Percentiles rank a stretch among this genome's conserved stretches.
Evolutionary conservation across 2,329 filamentous ascomycete species (phyloP).

Genomic region (Scleromitrula shiraiana): DNA sequence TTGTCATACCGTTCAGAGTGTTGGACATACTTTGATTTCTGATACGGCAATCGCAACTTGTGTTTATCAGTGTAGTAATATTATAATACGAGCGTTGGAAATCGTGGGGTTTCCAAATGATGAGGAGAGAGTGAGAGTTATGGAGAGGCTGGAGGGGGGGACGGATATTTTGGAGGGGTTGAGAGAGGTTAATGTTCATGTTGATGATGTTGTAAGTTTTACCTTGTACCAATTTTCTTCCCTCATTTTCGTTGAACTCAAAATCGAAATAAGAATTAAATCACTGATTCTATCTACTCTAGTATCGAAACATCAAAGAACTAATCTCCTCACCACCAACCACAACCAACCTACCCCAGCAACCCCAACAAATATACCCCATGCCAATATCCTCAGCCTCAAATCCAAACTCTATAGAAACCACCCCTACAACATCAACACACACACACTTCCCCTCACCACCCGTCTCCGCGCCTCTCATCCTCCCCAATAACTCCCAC

Average conservation of each 20-base stretch:
- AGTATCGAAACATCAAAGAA: slow-evolving; percentile 7
- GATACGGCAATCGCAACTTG: slow-evolving; percentile 4
- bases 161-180: slow-evolving; percentile 2
- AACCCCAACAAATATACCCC: too few relatives aligned
- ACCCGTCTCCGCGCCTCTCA: neutral
- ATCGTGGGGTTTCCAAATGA: neutral
- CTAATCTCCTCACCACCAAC: neutral
- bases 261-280: too few relatives aligned
- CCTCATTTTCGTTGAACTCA: too few relatives aligned
- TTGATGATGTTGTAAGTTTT: slow-evolving; percentile 5
- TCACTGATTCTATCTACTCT: too few relatives aligned
- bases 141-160: neutral
- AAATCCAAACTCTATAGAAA: neutral
- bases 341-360: neutral
- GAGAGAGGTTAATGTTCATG: slow-evolving; percentile 5
- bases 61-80: slow-evolving; percentile 6
- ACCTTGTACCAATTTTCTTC: neutral
- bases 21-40: slow-evolving; percentile 6
- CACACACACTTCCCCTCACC: neutral
- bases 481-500: neutral
- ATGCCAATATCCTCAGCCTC: neutral
- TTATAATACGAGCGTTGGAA: slow-evolving; percentile 1
- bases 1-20: slow-evolving; percentile 5
- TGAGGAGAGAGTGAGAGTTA: neutral
- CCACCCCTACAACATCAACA: neutral